Percentiles rank a stretch among this genome's conserved stretches.
phyloP scores from a whole-genome alignment of 805 yeast species.

The Pachysolen tannophilus region DNA sequence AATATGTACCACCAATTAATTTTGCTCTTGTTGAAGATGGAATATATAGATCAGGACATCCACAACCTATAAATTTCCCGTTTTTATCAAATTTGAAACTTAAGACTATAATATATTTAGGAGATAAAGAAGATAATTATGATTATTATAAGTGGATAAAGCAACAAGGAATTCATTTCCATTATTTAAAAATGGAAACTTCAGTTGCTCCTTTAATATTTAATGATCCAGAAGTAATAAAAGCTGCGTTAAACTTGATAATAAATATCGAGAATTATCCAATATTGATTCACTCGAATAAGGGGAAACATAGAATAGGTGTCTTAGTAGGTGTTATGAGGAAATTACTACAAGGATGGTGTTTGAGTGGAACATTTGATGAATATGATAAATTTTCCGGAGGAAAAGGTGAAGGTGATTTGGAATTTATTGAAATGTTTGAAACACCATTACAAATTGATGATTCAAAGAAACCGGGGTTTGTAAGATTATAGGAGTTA shows the following conservation, averaged over 20 bases:
- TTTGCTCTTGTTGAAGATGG: constrained; percentile 84
- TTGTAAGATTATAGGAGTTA: constrained; percentile 45
- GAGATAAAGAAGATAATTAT: constrained; percentile 61
- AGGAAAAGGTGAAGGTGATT: constrained; percentile 88
- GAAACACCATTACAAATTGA: constrained; percentile 50
- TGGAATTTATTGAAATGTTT: constrained; percentile 83
- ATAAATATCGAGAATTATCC: constrained; percentile 72
- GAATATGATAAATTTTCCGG: constrained; percentile 90
- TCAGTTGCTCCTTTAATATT: constrained; percentile 67
- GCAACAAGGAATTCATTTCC: constrained; percentile 60
- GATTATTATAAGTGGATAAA: constrained; percentile 72
- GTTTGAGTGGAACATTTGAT: constrained; percentile 84
- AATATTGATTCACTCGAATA: constrained; percentile 82
- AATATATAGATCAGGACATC: constrained; percentile 89
- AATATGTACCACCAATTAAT: constrained; percentile 82
- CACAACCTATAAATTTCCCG: constrained; percentile 79
- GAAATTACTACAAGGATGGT: constrained; percentile 86
- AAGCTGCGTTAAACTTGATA: constrained; percentile 46
- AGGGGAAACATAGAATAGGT: constrained; percentile 96
- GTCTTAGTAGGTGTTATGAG: constrained; percentile 88
- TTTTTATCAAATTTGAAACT: constrained; percentile 63
- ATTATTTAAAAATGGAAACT: constrained; percentile 54
- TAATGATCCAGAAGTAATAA: constrained; percentile 51
- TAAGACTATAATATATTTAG: constrained; percentile 74
- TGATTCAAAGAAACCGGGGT: constrained; percentile 47